Conservation (phyloP, 352 stramenopile genomes). For the Chrysophaeum taylorii region DNA sequence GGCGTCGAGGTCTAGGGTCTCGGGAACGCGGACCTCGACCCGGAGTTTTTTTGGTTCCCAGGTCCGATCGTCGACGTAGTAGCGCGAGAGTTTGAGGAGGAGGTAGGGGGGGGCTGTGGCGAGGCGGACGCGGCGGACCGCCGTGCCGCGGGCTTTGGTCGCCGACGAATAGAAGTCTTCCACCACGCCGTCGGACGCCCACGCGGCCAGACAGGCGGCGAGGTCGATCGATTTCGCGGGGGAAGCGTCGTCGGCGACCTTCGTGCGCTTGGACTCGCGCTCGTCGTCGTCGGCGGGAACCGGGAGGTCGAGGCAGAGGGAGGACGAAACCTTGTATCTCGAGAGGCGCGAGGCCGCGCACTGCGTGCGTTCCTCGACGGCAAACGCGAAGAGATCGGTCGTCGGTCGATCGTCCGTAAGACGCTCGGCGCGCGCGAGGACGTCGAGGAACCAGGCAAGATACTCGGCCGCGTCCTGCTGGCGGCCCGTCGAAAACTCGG, state of each 20-base stretch:
- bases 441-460: constrained; percentile 85
- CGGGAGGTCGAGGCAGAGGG: background rate
- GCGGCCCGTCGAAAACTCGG: constrained; percentile 88
- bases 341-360: constrained; percentile 55
- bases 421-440: constrained; percentile 70
- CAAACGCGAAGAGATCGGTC: constrained; percentile 81
- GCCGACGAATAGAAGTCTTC: constrained; percentile 63
- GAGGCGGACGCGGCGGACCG: constrained; percentile 55
- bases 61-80: constrained; percentile 80
- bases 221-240: constrained; percentile 80
- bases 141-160: background rate
- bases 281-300: background rate
- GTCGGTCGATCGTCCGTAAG: constrained; percentile 48
- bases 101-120: constrained; percentile 90
- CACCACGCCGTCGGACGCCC: constrained; percentile 71
- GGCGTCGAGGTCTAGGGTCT: constrained; percentile 74
- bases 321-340: constrained; percentile 8
- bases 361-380: constrained; percentile 55
- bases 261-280: constrained; percentile 63
- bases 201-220: constrained; percentile 86
- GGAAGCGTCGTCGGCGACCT: constrained; percentile 41
- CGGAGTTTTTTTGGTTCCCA: constrained; percentile 95
- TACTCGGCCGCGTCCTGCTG: constrained; percentile 97
- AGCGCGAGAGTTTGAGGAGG: constrained; percentile 88
- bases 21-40: constrained; percentile 85